These are phyloP conservation scores for Phyllosticta ampelicida DNA, from an alignment of 2,329 filamentous ascomycete genomes.

Conservation along the genomic window DNA sequence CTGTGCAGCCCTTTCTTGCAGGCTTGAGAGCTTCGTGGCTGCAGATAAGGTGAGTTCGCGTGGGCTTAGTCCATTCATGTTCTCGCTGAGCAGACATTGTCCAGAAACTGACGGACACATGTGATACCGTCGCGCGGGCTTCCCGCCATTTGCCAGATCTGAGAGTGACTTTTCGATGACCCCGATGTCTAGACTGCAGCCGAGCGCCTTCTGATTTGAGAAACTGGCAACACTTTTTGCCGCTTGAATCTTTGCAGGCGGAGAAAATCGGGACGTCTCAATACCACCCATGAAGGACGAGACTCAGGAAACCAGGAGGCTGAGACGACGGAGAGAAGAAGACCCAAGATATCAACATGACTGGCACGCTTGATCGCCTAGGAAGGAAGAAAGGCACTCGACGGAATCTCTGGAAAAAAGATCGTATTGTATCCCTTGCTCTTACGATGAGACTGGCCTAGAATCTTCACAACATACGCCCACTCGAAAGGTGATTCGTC, in stretches of 20 bases:
- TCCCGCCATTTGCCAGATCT: no score
- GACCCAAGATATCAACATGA: not conserved
- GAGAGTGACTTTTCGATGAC: no score
- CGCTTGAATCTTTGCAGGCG: not conserved
- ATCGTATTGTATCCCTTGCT: not conserved
- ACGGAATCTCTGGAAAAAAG: not conserved
- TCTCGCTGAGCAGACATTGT: no score
- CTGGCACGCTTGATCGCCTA: not conserved
- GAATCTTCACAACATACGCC: not conserved
- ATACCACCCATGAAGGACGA: not conserved
- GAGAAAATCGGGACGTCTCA: not conserved
- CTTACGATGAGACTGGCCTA: not conserved
- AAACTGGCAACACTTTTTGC: not conserved
- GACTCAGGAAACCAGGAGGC: slow-evolving; percentile 1
- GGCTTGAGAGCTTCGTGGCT: no score
- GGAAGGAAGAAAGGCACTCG: not conserved
- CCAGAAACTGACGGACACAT: no score
- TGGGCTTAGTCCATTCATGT: no score
- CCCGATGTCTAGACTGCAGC: no score
- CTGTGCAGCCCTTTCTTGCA: no score
- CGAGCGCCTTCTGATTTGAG: not conserved
- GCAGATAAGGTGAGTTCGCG: no score
- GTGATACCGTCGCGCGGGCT: no score
- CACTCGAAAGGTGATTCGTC: not conserved
- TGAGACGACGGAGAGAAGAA: not conserved